Base-by-base conservation (phyloP, 73 alveolate species). In the Symbiodinium pilosum region DNA sequence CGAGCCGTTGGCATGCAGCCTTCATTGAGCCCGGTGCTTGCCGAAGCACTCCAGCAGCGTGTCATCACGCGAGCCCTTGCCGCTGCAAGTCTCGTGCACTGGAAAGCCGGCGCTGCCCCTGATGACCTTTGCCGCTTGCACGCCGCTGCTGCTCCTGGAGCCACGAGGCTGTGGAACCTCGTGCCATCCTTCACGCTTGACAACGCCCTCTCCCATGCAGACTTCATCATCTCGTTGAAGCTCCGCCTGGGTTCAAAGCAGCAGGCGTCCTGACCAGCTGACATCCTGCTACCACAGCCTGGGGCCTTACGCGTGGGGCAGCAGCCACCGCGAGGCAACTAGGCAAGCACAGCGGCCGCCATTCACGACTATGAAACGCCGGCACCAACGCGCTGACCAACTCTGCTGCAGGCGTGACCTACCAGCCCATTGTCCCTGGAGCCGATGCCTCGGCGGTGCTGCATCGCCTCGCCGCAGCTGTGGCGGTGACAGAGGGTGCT, bases 51-150 rank as follows among this genome's bases (percentile, higher is more conserved):
- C 83, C 52, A 39, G 54, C 81, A 86, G 68, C 0, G 81, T 2
- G 93, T 81, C 28, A 32, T 86, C 4, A 5, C 83, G 0, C 43
- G 24, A 11, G 83, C 47, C 36, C 93, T 86, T 26, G 52, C 36
- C 5, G 36, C 21, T 14, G 83, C 26, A 14, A 51, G 24, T 24
- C 20, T 42, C 24, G 14, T 44, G 81, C 52, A 39, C 38, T 86
- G 93, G 93, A 86, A 86, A 51, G 36, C 93, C 51, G 52, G 24
- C 3, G 83, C 54, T 44, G 75, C 51, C 93, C 36, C 93, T 14
- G 93, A 86, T 47, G 93, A 86, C 34, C 2, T 47, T n/a, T 86
- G 93, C 47, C 93, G 93, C 34, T 81, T 85, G 21, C 68, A 44
- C 34, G 83, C 93, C 20, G 51, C 81, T 30, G 54, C 93, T 6